phyloP scores from a whole-genome alignment of 192 early-diverging fungal species.

The Coemansia sp. region DNA sequence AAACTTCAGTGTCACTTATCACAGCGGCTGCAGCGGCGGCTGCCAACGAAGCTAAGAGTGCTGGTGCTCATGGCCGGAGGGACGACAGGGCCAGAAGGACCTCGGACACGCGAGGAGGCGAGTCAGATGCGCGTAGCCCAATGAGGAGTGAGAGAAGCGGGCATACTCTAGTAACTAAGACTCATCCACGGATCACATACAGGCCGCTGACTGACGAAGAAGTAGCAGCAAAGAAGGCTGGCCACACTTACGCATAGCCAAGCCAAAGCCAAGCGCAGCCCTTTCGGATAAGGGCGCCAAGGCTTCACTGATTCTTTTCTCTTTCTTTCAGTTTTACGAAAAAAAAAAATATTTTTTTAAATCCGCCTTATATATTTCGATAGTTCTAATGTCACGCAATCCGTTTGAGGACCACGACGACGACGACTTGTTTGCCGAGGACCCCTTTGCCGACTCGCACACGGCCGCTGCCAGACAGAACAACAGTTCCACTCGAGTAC shows the following conservation, averaged over 20 bases:
- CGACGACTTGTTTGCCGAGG: slow-evolving; percentile 39
- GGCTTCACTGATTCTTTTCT: neutral
- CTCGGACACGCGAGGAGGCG: neutral
- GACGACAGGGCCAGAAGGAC: neutral
- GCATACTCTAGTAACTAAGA: slow-evolving; percentile 21
- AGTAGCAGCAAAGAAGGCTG: slow-evolving; percentile 38
- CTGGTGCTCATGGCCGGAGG: neutral
- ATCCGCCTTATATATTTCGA: neutral
- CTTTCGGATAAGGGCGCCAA: slow-evolving; percentile 1
- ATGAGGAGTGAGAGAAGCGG: slow-evolving; percentile 7
- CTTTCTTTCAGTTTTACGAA: slow-evolving; percentile 4
- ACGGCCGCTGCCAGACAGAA: slow-evolving; percentile 16
- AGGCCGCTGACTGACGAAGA: slow-evolving; percentile 43
- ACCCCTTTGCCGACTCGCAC: slow-evolving; percentile 45
- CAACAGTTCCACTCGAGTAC: slow-evolving; percentile 8
- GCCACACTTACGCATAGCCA: neutral
- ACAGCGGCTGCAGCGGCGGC: slow-evolving; percentile 40
- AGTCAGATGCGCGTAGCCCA: neutral
- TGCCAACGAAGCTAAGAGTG: slow-evolving; percentile 25
- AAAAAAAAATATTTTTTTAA: neutral
- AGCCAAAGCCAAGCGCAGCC: neutral
- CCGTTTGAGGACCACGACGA: slow-evolving; percentile 49
- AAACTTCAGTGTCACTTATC: slow-evolving; percentile 22
- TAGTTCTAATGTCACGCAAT: slow-evolving; percentile 41
- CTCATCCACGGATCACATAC: slow-evolving; percentile 28